Evolutionary conservation across 306 rosid species (phyloP).

Genomic region (Adenanthera pavonina): DNA sequence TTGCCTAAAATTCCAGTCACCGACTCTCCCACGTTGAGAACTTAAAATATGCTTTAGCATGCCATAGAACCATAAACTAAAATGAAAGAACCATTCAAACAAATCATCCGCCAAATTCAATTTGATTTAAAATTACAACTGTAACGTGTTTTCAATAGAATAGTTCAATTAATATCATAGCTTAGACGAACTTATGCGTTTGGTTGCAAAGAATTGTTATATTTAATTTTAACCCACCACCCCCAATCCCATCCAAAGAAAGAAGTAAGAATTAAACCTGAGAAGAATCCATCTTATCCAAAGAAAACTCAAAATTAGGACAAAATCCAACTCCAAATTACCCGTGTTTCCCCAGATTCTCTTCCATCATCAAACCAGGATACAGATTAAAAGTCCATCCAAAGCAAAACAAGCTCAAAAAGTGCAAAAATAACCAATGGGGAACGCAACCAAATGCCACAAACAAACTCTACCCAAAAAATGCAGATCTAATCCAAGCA

Average conservation of each 20-base stretch:
- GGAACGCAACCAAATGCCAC: conserved; percentile 4
- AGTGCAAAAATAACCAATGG: background rate
- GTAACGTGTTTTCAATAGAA: background rate
- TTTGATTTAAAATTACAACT: background rate
- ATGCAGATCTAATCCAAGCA: conserved; percentile 57
- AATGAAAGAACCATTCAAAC: background rate
- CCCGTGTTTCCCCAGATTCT: conserved; percentile 8
- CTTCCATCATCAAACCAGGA: conserved; percentile 6
- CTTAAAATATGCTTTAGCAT: background rate
- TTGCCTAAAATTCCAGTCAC: background rate
- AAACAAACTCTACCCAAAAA: background rate
- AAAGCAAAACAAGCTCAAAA: background rate
- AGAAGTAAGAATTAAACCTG: background rate
- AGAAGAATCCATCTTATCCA: background rate
- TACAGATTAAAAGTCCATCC: conserved; percentile 20
- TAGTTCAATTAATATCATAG: background rate
- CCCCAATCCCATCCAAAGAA: background rate
- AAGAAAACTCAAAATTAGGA: background rate
- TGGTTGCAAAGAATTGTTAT: background rate
- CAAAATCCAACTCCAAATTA: background rate
- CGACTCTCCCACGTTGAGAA: background rate
- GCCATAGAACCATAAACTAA: background rate
- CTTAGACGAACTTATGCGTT: background rate
- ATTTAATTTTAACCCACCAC: background rate
- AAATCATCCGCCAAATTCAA: background rate